Evolutionary conservation across 129 eudicot species (phyloP), one percentile per base, ranked within the genome.

Genomic region (Helianthus tuberosus): DNA sequence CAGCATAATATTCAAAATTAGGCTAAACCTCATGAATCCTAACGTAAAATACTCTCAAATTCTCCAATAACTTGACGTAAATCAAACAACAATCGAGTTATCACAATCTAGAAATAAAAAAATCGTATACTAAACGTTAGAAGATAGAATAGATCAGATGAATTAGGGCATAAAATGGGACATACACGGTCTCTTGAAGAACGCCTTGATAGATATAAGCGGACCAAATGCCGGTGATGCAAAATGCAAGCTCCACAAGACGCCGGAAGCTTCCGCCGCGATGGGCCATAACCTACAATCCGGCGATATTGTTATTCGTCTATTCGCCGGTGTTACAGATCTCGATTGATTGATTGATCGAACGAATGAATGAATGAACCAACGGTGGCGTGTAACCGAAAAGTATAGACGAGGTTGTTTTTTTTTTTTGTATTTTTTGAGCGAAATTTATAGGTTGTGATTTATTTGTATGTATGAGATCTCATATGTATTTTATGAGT

Each of bases 191-290:
- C 80, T 95, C 99, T 69, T 95, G 99, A 52, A 95, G 97, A 73
- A 95, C 84, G 79, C 99, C 99, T 80, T 95, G 99, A 75, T 89
- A 95, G 5, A 95, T 95, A 77, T 95, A 95, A 68, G 99, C 97
- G 11, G 95, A 76, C 99, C 99, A 95, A 69, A 95, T 95, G 29
- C 97, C 99, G 59, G 90, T 87, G 50, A 95, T 95, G 59, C 99
- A 95, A 70, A 91, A 91, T 11, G 85, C 88, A 3, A 95, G 85
- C 64, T 86, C 85, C 59, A 91, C 74, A 11, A 87, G 80, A 43
- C 99, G 99, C 23, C 96, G 87, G 83, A 88, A 85, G 9, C 97
- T 91, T 77, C 78, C 72, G 76, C 84, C 86, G 61, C 84, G 96
- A 62, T 87, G 78, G 73, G 84, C 99, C 99, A 95, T 95, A 49